Base-by-base conservation (phyloP, 1,284 basidiomycete genomes). In the Heterobasidion parviporum region DNA sequence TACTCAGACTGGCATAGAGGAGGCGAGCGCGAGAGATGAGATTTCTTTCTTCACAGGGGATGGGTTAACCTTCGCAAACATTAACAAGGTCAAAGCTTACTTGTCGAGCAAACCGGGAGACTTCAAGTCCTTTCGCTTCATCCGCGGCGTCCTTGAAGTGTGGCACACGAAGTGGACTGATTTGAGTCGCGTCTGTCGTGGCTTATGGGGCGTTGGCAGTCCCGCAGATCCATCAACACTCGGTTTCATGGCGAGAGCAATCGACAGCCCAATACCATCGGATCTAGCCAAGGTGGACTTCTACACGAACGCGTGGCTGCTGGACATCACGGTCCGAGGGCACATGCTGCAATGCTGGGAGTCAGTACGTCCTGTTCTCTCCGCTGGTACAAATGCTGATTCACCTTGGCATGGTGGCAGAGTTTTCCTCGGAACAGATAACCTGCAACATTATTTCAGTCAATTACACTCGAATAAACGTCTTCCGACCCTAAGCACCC, bases 121-220 rank as follows among this genome's bases (percentile, higher is more conserved):
- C 15, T 55, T 54, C 46, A 32, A 54, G 6, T 56, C 58, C 4
- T 47, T 61, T 6, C 49, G 54, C 7, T 62, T 56, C 41, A 10
- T 58, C 9, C 34, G 56, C 1, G 50, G 56, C 8, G 53, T 61
- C 3, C 49, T 60, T 1, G 60, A 59, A 46, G 45, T 63, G 1
- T 64, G 60, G 59, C 63, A 64, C 44, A 61, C 56, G 12, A 60
- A 63, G 45, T 60, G 60, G 57, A 61, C 59, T 0, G 59, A 57
- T 16, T 46, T 62, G 10, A 54, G 56, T 35, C 52, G 57, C 0
- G 43, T 57, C 16, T 50, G 53, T 33, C 48, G 49, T 15, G 34
- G n/a, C 9, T 16, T 46, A 1, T 57, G 44, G 53, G 59, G 59
- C 2, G 36, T 46, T 15, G 54, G 36, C 33, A 12, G 33, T 8